These are phyloP conservation scores for Bryoglossum gracile DNA, from an alignment of 495 filamentous ascomycete genomes.

Conservation along the genomic window DNA sequence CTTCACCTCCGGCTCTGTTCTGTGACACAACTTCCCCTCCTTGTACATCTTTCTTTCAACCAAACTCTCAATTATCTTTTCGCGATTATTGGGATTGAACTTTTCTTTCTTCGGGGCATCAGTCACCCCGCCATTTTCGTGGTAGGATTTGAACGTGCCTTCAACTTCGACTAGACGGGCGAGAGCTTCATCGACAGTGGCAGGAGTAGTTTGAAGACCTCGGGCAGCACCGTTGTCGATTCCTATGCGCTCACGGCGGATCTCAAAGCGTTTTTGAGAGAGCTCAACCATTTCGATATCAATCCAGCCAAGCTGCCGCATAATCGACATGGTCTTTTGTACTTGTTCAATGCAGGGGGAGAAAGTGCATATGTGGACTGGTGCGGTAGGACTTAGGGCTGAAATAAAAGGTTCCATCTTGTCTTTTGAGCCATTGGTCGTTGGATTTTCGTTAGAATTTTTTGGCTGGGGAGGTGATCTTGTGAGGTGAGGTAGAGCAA, in stretches of 20 bases:
- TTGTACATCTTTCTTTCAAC: conserved; percentile 26
- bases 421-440: conserved; percentile 9
- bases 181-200: conserved; percentile 71
- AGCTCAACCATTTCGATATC: conserved; percentile 89
- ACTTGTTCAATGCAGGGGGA: conserved; percentile 96
- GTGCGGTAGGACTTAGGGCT: conserved; percentile 58
- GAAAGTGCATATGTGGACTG: conserved; percentile 82
- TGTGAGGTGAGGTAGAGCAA: conserved; percentile 77
- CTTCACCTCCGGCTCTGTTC: conserved; percentile 82
- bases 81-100: conserved; percentile 22
- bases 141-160: conserved; percentile 49
- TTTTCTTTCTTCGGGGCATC: conserved; percentile 15
- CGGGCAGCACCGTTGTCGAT: conserved; percentile 43
- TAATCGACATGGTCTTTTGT: conserved; percentile 65
- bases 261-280: conserved; percentile 65
- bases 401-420: no score
- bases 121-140: conserved; percentile 29
- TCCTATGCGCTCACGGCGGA: conserved; percentile 74
- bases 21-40: conserved; percentile 68
- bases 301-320: conserved; percentile 80
- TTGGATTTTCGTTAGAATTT: conserved; percentile 29
- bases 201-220: conserved; percentile 52
- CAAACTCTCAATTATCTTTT: conserved; percentile 22
- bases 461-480: conserved; percentile 38
- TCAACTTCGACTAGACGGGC: conserved; percentile 65